Base-by-base conservation (phyloP, 495 filamentous ascomycete species). In the Staphylotrichum tortipilum region DNA sequence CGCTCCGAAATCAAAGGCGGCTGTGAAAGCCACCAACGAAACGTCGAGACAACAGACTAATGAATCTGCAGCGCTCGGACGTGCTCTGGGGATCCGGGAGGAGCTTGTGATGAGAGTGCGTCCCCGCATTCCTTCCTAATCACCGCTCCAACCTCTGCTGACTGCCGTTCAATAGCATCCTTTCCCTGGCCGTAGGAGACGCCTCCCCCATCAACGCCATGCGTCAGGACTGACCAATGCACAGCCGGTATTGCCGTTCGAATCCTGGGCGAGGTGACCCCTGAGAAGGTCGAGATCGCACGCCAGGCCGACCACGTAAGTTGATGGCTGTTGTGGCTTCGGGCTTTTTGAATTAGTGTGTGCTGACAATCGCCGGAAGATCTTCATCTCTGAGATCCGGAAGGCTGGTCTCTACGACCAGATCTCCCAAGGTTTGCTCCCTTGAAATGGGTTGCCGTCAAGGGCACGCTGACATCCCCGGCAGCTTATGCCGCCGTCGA, bases 331-430 rank as follows among this genome's bases (percentile, higher is more conserved):
- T 28, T 11, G 17, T 1, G 18, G 8, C 14, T 18, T 1, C 11
- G 28, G 3, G 39, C 26, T 4, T 18, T 14, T 28, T 28, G 12
- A 17, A 14, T 42, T 22, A 5, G 10, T 10, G n/a, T n/a, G 7
- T 37, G 19, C 39, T 54, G 18, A 54, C 39, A 22, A 1, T 12
- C 8, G 1, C n/a, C 15, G 7, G 4, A 17, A 54, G 52, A 88
- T 88, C 61, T 98, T 91, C 71, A 94, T 96, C 59, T 74, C 78
- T 46, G 86, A 85, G 79, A 94, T 98, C 68, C 74, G 70, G 40
- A 82, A 80, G 26, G 89, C 88, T 2, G 92, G 88, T 17, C 61
- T 96, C 2, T 98, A 98, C 62, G 68, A 86, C 38, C 62, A 89
- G 58, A 65, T 68, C 31, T 54, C 50, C 19, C 61, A 64, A 41